Percentiles rank a stretch among this genome's conserved stretches.
These are phyloP conservation scores for Cucurbita argyrosperma DNA, from an alignment of 306 rosid species.

Conservation along the genomic window DNA sequence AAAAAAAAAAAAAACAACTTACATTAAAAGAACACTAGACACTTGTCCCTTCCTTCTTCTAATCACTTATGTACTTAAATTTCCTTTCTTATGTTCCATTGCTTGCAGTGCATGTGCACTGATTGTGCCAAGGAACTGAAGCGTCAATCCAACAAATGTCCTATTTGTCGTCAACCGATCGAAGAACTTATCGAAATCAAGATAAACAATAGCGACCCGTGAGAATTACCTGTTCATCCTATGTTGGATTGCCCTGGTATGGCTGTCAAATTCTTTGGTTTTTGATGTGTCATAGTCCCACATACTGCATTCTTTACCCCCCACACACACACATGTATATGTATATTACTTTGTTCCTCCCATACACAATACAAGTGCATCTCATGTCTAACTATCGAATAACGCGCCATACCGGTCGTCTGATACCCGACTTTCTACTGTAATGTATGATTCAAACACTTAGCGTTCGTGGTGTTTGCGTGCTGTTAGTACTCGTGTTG, in stretches of 20 bases:
- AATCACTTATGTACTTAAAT: background rate
- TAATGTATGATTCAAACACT: background rate
- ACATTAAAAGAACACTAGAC: background rate
- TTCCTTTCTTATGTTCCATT: conserved; percentile 1
- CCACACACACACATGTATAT: background rate
- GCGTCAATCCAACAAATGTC: conserved; percentile 71
- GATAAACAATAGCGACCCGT: conserved; percentile 32
- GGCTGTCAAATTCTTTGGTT: conserved; percentile 18
- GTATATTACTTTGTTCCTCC: background rate
- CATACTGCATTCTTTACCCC: background rate
- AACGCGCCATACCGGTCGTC: background rate
- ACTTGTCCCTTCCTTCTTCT: background rate
- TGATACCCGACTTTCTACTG: background rate
- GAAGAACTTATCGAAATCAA: conserved; percentile 71
- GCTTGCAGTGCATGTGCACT: conserved; percentile 72
- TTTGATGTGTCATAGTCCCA: conserved; percentile 10
- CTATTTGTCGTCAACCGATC: conserved; percentile 80
- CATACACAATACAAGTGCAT: background rate
- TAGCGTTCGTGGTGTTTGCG: background rate
- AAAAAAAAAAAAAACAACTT: too few relatives aligned
- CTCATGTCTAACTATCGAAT: background rate
- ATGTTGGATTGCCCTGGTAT: conserved; percentile 22
- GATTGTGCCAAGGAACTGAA: conserved; percentile 73
- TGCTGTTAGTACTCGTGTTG: too few relatives aligned
- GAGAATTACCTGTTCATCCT: conserved; percentile 15